phyloP scores from a whole-genome alignment of 441 rosid species.

The Populus hybrid region DNA sequence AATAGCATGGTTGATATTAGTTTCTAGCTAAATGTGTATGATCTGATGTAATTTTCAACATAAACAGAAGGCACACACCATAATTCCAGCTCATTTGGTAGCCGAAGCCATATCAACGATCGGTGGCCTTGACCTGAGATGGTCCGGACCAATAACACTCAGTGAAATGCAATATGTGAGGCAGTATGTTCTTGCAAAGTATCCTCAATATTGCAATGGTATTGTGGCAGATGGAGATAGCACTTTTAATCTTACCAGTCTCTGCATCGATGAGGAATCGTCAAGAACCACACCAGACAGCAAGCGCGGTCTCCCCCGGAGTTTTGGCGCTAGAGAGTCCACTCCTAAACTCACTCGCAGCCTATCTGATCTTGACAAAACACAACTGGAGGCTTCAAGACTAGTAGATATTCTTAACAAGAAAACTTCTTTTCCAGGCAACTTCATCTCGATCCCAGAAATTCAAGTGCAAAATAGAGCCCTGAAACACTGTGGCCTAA shows the following conservation, averaged over 20 bases:
- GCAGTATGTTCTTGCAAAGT: constrained; percentile 60
- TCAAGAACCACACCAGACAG: constrained; percentile 26
- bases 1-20: neutral
- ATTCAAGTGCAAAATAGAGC: constrained; percentile 55
- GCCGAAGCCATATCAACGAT: constrained; percentile 69
- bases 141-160: constrained; percentile 71
- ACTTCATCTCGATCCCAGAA: constrained; percentile 50
- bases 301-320: constrained; percentile 32
- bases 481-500: constrained; percentile 52
- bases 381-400: constrained; percentile 52
- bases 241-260: constrained; percentile 29
- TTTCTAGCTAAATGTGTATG: neutral
- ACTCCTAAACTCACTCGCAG: constrained; percentile 24
- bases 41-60: neutral
- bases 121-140: constrained; percentile 54
- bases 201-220: constrained; percentile 59
- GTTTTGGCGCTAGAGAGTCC: constrained; percentile 27
- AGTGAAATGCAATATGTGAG: constrained; percentile 58
- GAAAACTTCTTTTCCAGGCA: constrained; percentile 43
- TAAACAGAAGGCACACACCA: constrained; percentile 44
- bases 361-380: constrained; percentile 42
- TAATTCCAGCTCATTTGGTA: constrained; percentile 58
- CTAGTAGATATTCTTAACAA: constrained; percentile 48
- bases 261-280: constrained; percentile 39
- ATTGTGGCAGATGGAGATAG: constrained; percentile 36